Evolutionary conservation across 306 rosid species (phyloP).

Genomic region (Ceratonia siliqua): DNA sequence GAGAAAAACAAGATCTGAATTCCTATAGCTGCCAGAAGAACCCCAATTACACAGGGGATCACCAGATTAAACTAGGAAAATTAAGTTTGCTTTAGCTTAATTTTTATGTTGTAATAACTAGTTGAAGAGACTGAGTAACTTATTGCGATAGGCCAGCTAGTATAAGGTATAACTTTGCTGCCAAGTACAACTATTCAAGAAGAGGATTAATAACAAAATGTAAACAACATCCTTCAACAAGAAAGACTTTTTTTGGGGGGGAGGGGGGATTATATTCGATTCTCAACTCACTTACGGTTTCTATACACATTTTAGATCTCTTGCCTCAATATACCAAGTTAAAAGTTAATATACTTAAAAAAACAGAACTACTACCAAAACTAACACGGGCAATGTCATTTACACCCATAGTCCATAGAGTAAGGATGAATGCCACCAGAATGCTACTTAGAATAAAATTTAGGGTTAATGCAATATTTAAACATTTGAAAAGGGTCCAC

Average conservation of each 20-base stretch:
- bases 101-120: not conserved
- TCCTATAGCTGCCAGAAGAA: not conserved
- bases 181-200: not conserved
- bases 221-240: not conserved
- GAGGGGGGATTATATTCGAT: not conserved
- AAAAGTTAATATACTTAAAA: not conserved
- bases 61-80: not conserved
- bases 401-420: not conserved
- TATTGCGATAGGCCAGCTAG: not conserved
- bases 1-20: not conserved
- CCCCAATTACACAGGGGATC: not conserved
- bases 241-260: not conserved
- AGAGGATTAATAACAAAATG: not conserved
- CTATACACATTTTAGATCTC: not conserved
- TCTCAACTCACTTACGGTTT: not conserved
- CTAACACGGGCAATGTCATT: not conserved
- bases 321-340: not conserved
- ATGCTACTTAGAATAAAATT: not conserved
- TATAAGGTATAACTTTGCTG: not conserved
- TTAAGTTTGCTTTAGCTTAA: not conserved
- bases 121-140: not conserved
- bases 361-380: not conserved
- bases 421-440: not conserved
- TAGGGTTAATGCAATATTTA: not conserved
- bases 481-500: not conserved